phyloP scores from a whole-genome alignment of 1,284 basidiomycete genomes.

The Volvariella volvacea region DNA sequence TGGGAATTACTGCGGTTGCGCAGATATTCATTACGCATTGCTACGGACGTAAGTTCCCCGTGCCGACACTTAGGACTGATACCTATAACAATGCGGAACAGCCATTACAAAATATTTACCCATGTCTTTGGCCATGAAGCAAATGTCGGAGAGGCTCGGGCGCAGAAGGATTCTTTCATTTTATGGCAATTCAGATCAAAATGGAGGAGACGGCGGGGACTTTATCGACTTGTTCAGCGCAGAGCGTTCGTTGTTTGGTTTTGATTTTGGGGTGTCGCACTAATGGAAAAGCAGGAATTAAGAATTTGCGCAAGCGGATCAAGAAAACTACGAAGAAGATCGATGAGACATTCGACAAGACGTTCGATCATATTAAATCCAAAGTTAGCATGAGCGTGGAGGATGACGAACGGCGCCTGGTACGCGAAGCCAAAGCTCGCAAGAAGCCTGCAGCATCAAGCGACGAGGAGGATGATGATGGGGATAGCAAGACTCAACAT shows the following conservation, averaged over 20 bases:
- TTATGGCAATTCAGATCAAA: slow-evolving; percentile 12
- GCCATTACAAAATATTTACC: slow-evolving; percentile 51
- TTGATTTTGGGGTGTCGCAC: slow-evolving; percentile 1
- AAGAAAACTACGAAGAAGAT: slow-evolving; percentile 22
- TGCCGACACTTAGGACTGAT: not conserved
- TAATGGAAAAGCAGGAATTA: slow-evolving; percentile 15
- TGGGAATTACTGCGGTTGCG: slow-evolving; percentile 45
- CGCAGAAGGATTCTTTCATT: slow-evolving; percentile 17
- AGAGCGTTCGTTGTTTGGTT: slow-evolving; percentile 9
- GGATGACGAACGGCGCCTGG: slow-evolving; percentile 5
- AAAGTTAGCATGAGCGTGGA: slow-evolving; percentile 14
- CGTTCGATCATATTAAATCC: slow-evolving; percentile 13
- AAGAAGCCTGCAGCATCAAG: not conserved
- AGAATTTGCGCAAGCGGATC: slow-evolving; percentile 22
- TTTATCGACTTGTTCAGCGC: slow-evolving; percentile 35
- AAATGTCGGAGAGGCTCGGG: slow-evolving; percentile 34
- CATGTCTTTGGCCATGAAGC: slow-evolving; percentile 54
- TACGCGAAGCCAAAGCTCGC: not conserved
- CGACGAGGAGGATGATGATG: slow-evolving; percentile 4
- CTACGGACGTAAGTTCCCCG: slow-evolving; percentile 27
- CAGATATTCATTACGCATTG: slow-evolving; percentile 34
- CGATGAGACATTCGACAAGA: slow-evolving; percentile 21
- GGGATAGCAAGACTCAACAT: not conserved
- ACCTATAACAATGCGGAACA: slow-evolving; percentile 10
- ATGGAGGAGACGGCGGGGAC: slow-evolving; percentile 21